Conservation (phyloP, 1,139 yeast genomes). For the Yamadazyma mexicana region DNA sequence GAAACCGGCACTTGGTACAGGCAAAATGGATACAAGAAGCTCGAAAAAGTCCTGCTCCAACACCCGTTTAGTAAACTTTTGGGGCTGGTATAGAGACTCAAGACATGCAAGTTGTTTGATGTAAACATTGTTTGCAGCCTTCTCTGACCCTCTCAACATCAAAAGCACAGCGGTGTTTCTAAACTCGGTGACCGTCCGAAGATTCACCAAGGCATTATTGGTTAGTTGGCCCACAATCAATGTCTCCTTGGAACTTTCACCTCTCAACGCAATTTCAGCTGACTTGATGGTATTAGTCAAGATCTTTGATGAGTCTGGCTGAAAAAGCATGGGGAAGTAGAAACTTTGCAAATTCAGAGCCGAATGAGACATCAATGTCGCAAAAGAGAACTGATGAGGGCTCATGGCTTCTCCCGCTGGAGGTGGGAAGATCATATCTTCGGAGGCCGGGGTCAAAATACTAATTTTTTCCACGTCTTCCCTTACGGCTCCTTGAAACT, state of each 20-base stretch:
- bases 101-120: constrained; percentile 38
- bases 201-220: constrained; percentile 54
- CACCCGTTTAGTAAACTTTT: constrained; percentile 29
- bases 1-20: constrained; percentile 39
- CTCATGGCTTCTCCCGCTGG: constrained; percentile 7
- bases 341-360: constrained; percentile 35
- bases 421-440: constrained; percentile 7
- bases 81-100: constrained; percentile 22
- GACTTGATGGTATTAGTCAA: constrained; percentile 61
- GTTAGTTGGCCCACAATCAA: constrained; percentile 59
- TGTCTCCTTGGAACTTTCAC: constrained; percentile 38
- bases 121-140: constrained; percentile 25
- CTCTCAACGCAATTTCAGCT: constrained; percentile 67
- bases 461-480: constrained; percentile 23
- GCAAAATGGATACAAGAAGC: constrained; percentile 46
- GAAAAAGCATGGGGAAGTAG: constrained; percentile 41
- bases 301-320: constrained; percentile 36
- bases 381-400: constrained; percentile 27
- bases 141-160: constrained; percentile 24
- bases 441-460: constrained; percentile 26
- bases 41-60: constrained; percentile 56
- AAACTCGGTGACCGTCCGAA: constrained; percentile 55
- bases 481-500: constrained; percentile 18
- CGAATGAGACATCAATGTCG: constrained; percentile 34
- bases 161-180: constrained; percentile 35